phyloP scores from a whole-genome alignment of 106 monocot species.

The Dioscorea zingiberensis region DNA sequence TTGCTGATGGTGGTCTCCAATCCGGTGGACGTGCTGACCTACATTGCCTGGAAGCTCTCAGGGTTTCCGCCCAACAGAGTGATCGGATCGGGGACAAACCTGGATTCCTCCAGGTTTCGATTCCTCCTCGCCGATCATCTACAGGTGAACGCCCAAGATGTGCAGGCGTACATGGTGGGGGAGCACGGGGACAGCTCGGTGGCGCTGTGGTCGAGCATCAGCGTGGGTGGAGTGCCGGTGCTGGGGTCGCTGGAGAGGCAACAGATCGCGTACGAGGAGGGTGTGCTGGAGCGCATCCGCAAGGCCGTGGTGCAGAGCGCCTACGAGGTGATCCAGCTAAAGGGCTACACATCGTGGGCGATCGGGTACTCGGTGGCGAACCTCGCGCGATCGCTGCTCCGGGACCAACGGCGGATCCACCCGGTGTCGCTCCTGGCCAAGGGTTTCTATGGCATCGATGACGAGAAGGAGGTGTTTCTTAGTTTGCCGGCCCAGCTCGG shows the following conservation, averaged over 20 bases:
- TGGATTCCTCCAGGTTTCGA: constrained; percentile 77
- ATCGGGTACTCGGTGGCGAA: constrained; percentile 81
- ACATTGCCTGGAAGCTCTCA: constrained; percentile 82
- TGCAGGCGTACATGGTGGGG: constrained; percentile 84
- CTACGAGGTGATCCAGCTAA: constrained; percentile 77
- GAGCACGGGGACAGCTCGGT: constrained; percentile 98
- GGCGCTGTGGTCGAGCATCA: constrained; percentile 91
- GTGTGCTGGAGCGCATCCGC: constrained; percentile 57
- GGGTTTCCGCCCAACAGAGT: constrained; percentile 78
- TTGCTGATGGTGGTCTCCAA: constrained; percentile 60
- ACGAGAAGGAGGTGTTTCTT: constrained; percentile 59
- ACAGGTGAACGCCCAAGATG: constrained; percentile 70
- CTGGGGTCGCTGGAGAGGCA: constrained; percentile 38
- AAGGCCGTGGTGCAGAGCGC: constrained; percentile 67
- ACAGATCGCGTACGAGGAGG: constrained; percentile 28
- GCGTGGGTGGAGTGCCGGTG: constrained; percentile 67
- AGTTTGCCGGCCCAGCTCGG: constrained; percentile 80
- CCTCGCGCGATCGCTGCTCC: constrained; percentile 57
- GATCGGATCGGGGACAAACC: constrained; percentile 85
- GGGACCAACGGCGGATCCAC: constrained; percentile 79
- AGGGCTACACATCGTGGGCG: constrained; percentile 94
- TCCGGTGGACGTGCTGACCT: constrained; percentile 84
- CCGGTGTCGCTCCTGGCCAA: constrained; percentile 67
- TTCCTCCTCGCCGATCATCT: constrained; percentile 74
- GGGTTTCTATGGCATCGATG: constrained; percentile 58